phyloP scores from a whole-genome alignment of 495 filamentous ascomycete species.

The Clohesyomyces aquaticus region DNA sequence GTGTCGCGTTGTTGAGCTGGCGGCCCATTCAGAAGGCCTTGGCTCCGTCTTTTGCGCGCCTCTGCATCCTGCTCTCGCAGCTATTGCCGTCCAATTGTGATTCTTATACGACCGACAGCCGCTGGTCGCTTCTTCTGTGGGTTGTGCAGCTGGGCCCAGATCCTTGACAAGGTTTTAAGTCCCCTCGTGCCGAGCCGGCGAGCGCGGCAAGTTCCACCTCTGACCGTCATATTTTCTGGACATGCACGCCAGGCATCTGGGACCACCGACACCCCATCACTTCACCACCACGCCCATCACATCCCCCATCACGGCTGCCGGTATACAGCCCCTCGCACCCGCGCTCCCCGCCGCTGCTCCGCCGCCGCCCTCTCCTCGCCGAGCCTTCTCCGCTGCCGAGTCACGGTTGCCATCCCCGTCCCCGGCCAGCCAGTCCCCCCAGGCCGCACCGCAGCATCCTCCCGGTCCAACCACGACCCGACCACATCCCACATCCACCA shows the following conservation, averaged over 20 bases:
- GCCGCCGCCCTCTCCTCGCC: background rate
- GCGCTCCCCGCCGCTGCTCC: background rate
- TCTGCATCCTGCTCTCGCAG: too few species aligned
- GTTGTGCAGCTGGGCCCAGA: background rate
- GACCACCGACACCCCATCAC: constrained; percentile 14
- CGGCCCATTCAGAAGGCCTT: background rate
- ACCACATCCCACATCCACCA: constrained; percentile 44
- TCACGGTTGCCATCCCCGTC: constrained; percentile 13
- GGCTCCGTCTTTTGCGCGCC: background rate
- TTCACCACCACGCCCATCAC: constrained; percentile 11
- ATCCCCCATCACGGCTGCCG: constrained; percentile 23
- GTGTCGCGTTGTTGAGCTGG: constrained; percentile 23
- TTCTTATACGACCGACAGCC: background rate
- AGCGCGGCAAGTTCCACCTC: constrained; percentile 26
- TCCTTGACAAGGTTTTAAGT: background rate
- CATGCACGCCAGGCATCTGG: constrained; percentile 15
- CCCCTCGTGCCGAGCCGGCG: constrained; percentile 10
- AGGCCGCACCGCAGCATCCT: constrained; percentile 9
- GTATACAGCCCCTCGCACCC: constrained; percentile 7
- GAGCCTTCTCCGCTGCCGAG: constrained; percentile 27
- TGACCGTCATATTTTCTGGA: constrained; percentile 37
- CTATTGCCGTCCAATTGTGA: constrained; percentile 1
- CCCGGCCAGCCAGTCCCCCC: constrained; percentile 5
- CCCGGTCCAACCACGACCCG: constrained; percentile 1
- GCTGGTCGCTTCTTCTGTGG: background rate